Evolutionary conservation across 768 basidiomycete genomes (phyloP).

Genomic region (Sutorius australiensis): DNA sequence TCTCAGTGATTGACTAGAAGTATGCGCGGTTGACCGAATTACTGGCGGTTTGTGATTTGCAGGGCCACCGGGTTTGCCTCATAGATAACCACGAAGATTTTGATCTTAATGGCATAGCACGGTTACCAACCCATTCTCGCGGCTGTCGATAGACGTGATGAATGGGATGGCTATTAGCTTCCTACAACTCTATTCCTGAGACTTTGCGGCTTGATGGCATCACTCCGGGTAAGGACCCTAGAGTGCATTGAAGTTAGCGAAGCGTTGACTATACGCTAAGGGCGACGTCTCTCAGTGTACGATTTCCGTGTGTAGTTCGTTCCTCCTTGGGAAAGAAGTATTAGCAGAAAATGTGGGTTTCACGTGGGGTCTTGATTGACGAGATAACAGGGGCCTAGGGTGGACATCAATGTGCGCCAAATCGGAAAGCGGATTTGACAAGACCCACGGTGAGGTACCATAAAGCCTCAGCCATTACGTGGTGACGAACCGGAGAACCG

Average conservation of each 20-base stretch:
- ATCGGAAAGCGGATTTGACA: not conserved
- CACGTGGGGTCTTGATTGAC: not conserved
- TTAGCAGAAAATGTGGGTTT: not conserved
- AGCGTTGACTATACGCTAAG: not conserved
- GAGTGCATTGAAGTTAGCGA: not conserved
- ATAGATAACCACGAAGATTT: not conserved
- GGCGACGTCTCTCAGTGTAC: not conserved
- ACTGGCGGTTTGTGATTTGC: not conserved
- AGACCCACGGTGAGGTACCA: not conserved
- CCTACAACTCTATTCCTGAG: not conserved
- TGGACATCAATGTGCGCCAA: not conserved
- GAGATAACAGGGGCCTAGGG: not conserved
- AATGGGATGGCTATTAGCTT: not conserved
- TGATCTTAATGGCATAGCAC: not conserved
- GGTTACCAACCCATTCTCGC: not conserved
- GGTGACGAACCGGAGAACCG: not conserved
- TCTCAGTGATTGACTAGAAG: no score
- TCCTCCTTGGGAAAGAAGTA: not conserved
- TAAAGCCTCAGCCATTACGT: not conserved
- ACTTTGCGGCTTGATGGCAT: not conserved
- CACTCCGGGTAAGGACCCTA: not conserved
- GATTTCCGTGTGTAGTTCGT: not conserved
- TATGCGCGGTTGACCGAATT: no score
- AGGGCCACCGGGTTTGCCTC: not conserved
- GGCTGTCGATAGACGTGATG: not conserved